Evolutionary conservation across 2,329 filamentous ascomycete genomes (phyloP), one percentile per base, ranked within the genome.

Genomic region (Pestalotiopsis sp.): DNA sequence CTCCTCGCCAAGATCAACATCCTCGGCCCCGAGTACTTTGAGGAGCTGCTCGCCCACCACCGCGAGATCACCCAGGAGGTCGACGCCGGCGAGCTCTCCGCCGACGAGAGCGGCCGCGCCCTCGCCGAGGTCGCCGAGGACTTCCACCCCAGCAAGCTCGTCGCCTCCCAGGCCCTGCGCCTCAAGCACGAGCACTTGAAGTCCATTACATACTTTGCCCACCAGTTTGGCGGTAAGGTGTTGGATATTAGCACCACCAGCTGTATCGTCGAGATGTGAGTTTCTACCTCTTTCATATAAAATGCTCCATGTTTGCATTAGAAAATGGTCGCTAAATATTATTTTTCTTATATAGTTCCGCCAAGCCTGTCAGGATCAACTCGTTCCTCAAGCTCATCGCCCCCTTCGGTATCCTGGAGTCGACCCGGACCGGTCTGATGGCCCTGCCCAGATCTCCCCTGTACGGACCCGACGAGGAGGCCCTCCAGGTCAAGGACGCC

Each of bases 141-240:
- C 80, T 99, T 94, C 83, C 96, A 99, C 81, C 96, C 96, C 2
- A 93, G 91, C 80, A 93, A 93, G 76, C 85, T 99, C 73, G 92
- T 93, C 64, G 88, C 91, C 68, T 97, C 93, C 76, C 91, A 99
- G 84, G 96, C 95, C 17, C 84, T 99, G 77, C 90, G 96, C 78
- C 93, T 98, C 83, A 99, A 99, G 87, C 95, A 98, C 80, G 94
- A 98, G 85, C 96, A 99, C 85, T 83, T 99, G 75, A 93, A 95
- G 84, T 94, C 93, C 68, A 97, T 99, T 77, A 99, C 96, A 68
- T 96, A 97, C 82, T 90, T 99, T 79, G 92, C 95, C 20, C 96
- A 99, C 84, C 96, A 99, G 78, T 99, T 99, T 77, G 95, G 95
- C 68, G 96, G 96, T 72, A 99, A 99, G 85, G 93, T 99, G 31